Base-by-base conservation (phyloP, 371 early-diverging fungal species). In the Coemansia sp. region DNA sequence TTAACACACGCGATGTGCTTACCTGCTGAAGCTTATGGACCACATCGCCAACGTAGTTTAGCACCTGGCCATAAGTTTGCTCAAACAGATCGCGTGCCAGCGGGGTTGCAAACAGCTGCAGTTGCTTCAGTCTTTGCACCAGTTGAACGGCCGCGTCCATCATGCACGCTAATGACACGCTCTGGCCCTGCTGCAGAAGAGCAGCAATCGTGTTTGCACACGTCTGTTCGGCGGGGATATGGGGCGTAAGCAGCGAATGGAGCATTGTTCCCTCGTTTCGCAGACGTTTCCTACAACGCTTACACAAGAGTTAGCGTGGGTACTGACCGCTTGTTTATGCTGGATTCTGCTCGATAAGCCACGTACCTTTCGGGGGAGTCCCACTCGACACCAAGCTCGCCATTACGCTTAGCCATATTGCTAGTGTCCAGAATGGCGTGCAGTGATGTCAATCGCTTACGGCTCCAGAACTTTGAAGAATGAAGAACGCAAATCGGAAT, bases 321-420 rank as follows among this genome's bases (percentile, higher is more conserved):
- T 20, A 20, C 20, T 20, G 20, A 20, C 20, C 20, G 20, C 20
- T 20, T 20, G 20, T 20, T 20, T 20, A 20, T 20, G 20, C 20
- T 20, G 20, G 20, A 20, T 20, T 20, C 20, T 20, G 20, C 20
- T 20, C 20, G 20, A 34, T n/a, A 48, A 14, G 1, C 11, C 6
- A 35, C 59, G 12, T 63, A 72, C 72, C 72, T 65, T 26, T 69
- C 74, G 7, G 74, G 57, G 7, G 74, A 70, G 38, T 74, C 69
- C 61, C 49, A 61, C n/a, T 62, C 66, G 16, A 74, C 47, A 14
- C 39, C 50, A 16, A 74, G 34, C 45, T 61, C 64, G 34, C 74
- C 70, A 7, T 66, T 45, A 1, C 74, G 74, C 31, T 74, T 74
- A 39, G 60, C 55, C 74, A 74, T 74, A 14, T 40, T 51, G 30